Evolutionary conservation across 2,329 filamentous ascomycete species (phyloP).

Genomic region (Paecilomyces fulvus): DNA sequence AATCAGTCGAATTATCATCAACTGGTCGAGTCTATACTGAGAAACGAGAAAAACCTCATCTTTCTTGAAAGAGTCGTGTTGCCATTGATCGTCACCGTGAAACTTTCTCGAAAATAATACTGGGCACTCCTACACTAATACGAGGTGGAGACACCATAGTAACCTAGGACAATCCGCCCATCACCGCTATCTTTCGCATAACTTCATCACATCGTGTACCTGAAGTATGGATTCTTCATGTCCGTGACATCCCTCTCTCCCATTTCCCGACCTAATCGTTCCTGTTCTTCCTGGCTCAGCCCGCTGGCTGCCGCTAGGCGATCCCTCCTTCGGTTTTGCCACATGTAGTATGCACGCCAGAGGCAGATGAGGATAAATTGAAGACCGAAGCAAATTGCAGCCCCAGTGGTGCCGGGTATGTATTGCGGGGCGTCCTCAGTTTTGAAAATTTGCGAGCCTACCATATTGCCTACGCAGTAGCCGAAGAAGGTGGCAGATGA

Average conservation of each 20-base stretch:
- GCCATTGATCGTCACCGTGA: too few relatives aligned
- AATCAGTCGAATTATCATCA: neutral
- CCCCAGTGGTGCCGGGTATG: neutral
- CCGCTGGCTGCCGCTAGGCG: constrained; percentile 19
- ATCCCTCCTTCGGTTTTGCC: constrained; percentile 30
- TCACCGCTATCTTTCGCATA: neutral
- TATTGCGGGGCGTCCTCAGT: neutral
- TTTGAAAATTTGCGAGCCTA: neutral
- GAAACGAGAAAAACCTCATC: too few relatives aligned
- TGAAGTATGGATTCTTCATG: neutral
- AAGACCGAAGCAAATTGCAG: neutral
- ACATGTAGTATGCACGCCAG: constrained; percentile 35
- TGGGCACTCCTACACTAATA: too few relatives aligned
- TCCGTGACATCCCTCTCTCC: neutral
- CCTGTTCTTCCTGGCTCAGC: constrained; percentile 21
- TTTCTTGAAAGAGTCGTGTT: too few relatives aligned
- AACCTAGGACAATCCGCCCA: too few relatives aligned
- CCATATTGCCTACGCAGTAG: neutral
- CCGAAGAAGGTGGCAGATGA: constrained; percentile 37
- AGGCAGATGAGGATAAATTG: constrained; percentile 20
- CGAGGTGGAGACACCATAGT: too few relatives aligned
- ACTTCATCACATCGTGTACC: neutral
- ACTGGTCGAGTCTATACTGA: too few relatives aligned
- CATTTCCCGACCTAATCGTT: neutral
- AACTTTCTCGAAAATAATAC: too few relatives aligned